These are phyloP conservation scores for Moesziomyces globuligerus DNA, from an alignment of 1,284 basidiomycete species.

Conservation along the genomic window DNA sequence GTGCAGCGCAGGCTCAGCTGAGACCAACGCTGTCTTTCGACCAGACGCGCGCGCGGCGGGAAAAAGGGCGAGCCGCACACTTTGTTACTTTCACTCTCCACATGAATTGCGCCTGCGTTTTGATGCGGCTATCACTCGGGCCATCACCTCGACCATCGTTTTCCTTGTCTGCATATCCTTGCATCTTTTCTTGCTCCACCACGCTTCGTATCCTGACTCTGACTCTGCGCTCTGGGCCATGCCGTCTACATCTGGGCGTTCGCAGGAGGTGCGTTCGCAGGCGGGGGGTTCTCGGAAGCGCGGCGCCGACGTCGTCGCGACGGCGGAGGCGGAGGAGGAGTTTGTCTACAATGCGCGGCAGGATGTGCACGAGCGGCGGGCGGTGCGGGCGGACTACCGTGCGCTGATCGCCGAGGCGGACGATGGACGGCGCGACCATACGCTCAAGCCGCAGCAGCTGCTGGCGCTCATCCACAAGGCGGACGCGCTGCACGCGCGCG, in stretches of 20 bases:
- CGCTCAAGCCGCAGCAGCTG: constrained; percentile 25
- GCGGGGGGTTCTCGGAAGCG: constrained; percentile 38
- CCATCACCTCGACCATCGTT: not conserved
- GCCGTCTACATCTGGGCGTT: constrained; percentile 1
- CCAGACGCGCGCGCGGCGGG: not conserved
- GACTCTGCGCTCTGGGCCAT: constrained; percentile 2
- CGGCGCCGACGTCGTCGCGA: not conserved
- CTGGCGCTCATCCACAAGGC: constrained; percentile 20
- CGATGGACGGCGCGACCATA: constrained; percentile 29
- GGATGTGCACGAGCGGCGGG: constrained; percentile 39
- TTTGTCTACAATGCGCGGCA: constrained; percentile 55
- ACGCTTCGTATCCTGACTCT: not conserved
- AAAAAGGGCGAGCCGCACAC: too few relatives aligned
- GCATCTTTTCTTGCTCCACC: not conserved
- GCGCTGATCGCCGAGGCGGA: constrained; percentile 50
- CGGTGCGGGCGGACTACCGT: constrained; percentile 53
- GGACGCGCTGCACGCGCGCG: constrained; percentile 27
- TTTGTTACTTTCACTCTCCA: not conserved
- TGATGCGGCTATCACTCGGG: not conserved
- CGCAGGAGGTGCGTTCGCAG: constrained; percentile 15
- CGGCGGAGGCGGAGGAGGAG: not conserved
- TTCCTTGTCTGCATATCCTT: not conserved
- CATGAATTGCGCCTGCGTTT: not conserved
- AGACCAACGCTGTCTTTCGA: not conserved
- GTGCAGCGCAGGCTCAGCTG: not conserved